Conservation (phyloP, 2,329 filamentous ascomycete species). For the Fusarium longipes region DNA sequence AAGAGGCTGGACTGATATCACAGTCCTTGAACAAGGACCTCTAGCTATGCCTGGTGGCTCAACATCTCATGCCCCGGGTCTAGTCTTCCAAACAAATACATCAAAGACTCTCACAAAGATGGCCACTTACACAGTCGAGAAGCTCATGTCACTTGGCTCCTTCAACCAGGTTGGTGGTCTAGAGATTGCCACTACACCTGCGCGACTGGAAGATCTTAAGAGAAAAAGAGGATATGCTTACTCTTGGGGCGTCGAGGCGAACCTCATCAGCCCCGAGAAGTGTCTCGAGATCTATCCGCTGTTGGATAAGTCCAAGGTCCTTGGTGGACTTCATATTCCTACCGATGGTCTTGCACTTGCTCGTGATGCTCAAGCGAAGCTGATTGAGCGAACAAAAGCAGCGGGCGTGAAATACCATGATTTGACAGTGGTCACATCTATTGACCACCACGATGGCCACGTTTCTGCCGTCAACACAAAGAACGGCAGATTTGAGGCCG, state of each 20-base stretch:
- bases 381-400: slow-evolving; percentile 67
- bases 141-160: slow-evolving; percentile 67
- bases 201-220: slow-evolving; percentile 69
- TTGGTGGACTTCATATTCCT: slow-evolving; percentile 70
- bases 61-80: slow-evolving; percentile 72
- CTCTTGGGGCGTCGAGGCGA: slow-evolving; percentile 70
- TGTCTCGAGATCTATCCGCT: slow-evolving; percentile 66
- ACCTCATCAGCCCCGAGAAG: slow-evolving; percentile 62
- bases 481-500: slow-evolving; percentile 62
- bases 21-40: slow-evolving; percentile 73
- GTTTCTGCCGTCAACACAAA: slow-evolving; percentile 68
- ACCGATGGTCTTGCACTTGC: slow-evolving; percentile 70
- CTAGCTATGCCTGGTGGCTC: slow-evolving; percentile 72
- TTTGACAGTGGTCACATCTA: slow-evolving; percentile 67
- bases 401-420: slow-evolving; percentile 70
- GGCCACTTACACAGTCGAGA: slow-evolving; percentile 71
- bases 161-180: slow-evolving; percentile 73
- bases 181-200: slow-evolving; percentile 70
- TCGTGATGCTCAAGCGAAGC: slow-evolving; percentile 69
- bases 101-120: slow-evolving; percentile 68
- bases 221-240: slow-evolving; percentile 69
- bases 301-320: slow-evolving; percentile 63
- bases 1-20: slow-evolving; percentile 72
- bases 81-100: slow-evolving; percentile 71
- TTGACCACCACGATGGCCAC: slow-evolving; percentile 59